These are phyloP conservation scores for Tricholoma terreum DNA, from an alignment of 768 basidiomycete genomes.

Conservation along the genomic window DNA sequence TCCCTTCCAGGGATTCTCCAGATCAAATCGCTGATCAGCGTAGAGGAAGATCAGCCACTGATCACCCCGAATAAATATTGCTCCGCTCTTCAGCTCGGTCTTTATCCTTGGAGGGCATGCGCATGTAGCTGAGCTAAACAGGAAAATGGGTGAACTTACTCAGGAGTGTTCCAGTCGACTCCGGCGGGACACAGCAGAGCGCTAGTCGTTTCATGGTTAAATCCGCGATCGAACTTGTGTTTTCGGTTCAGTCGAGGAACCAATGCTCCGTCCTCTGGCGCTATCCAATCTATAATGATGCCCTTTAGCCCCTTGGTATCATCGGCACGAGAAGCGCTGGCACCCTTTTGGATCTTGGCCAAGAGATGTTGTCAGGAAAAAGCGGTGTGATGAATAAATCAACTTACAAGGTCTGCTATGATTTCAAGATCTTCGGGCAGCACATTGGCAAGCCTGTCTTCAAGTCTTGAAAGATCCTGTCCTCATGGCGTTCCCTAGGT, in stretches of 20 bases:
- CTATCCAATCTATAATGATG: not conserved
- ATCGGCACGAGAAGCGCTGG: not conserved
- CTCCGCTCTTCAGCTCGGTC: slow-evolving; percentile 8
- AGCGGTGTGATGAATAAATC: not conserved
- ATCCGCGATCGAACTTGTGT: slow-evolving; percentile 1
- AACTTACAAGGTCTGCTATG: not conserved
- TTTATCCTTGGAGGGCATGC: not conserved
- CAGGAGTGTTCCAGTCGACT: not conserved
- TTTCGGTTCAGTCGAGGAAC: not conserved
- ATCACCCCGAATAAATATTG: slow-evolving; percentile 17
- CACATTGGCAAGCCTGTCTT: not conserved
- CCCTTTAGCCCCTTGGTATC: not conserved
- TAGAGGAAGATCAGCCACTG: slow-evolving; percentile 17
- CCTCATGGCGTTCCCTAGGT: not conserved
- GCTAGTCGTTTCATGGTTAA: slow-evolving; percentile 2
- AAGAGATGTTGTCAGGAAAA: not conserved
- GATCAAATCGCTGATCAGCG: slow-evolving; percentile 13
- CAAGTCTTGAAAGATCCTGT: not conserved
- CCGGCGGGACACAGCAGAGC: not conserved
- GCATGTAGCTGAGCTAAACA: not conserved
- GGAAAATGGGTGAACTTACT: not conserved
- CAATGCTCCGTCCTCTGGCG: not conserved
- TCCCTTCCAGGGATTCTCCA: slow-evolving; percentile 25
- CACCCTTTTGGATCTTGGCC: not conserved
- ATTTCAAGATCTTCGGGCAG: not conserved